Base-by-base conservation (phyloP, 1,139 yeast species). In the Scheffersomyces stambukii region DNA sequence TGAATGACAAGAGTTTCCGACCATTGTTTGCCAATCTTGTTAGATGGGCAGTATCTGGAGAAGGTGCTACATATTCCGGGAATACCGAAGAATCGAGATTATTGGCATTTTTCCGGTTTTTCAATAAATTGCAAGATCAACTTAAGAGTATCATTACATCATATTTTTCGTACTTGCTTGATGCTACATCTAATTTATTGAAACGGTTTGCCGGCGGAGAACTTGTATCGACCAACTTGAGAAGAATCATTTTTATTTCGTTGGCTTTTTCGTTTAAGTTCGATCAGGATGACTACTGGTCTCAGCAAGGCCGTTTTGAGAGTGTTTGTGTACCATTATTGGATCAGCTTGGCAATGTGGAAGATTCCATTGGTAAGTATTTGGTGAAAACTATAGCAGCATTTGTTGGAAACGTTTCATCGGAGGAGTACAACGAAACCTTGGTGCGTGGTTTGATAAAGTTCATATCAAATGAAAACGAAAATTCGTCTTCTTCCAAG, bases 201-300 rank as follows among this genome's bases (percentile, higher is more conserved):
- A 48, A 49, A 15, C 62, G 70, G 37, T 77, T 74, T 42, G 53
- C 64, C 7, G 42, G 46, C 2, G 68, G 64, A 8, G 62, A 63
- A 6, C 41, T 70, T n/a, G 48, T 42, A 9, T 76, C 77, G 31
- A 51, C 71, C 26, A 76, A 81, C 40, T 66, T 82, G 42, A 76
- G 88, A 54, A 77, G 95, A 58, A 58, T 83, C 27, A 55, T 86
- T 14, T 63, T 86, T 37, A 79, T 75, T 40, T 78, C 95, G 0
- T 62, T 89, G 38, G 75, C 80, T 1, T 70, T 85, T 1, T 80
- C 95, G 2, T 86, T 89, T 64, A 85, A 80, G 47, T 82, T 78
- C 49, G 97, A 89, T 49, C 84, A 82, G 50, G 95, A 83, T 45
- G 97, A 91, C 50, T 91, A 84, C 62, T 91, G 98, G 97, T 81